Conservation (phyloP, 306 rosid genomes). For the Acacia crassicarpa region DNA sequence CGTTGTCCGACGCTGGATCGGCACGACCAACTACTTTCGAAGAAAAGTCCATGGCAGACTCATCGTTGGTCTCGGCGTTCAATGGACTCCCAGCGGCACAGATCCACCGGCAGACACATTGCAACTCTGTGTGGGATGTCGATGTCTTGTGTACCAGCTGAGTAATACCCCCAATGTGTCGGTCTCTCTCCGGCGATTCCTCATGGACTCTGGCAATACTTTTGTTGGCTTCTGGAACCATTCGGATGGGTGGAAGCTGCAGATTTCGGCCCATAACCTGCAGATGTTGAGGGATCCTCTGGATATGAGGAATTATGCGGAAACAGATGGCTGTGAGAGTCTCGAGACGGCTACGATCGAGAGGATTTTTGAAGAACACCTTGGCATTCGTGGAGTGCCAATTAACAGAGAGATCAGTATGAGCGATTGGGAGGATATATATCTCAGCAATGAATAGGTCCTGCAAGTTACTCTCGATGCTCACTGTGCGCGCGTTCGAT, state of each 20-base stretch:
- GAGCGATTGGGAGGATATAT: constrained; percentile 25
- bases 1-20: constrained; percentile 38
- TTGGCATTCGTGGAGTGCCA: constrained; percentile 18
- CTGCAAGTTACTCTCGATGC: constrained; percentile 42
- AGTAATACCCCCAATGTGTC: constrained; percentile 22
- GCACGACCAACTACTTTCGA: neutral
- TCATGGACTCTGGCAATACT: neutral
- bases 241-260: constrained; percentile 20
- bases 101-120: constrained; percentile 33
- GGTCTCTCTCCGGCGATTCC: constrained; percentile 15
- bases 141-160: constrained; percentile 45
- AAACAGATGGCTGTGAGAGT: neutral
- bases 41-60: neutral
- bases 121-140: constrained; percentile 45
- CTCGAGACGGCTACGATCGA: too few species aligned
- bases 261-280: neutral
- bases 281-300: constrained; percentile 1
- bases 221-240: constrained; percentile 47
- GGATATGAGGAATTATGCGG: constrained; percentile 9
- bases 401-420: constrained; percentile 12
- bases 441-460: constrained; percentile 32
- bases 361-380: constrained; percentile 18
- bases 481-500: constrained; percentile 35
- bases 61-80: constrained; percentile 53
- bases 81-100: constrained; percentile 37